phyloP scores from a whole-genome alignment of 169 alveolate genomes.

The Babesia bigemina region DNA sequence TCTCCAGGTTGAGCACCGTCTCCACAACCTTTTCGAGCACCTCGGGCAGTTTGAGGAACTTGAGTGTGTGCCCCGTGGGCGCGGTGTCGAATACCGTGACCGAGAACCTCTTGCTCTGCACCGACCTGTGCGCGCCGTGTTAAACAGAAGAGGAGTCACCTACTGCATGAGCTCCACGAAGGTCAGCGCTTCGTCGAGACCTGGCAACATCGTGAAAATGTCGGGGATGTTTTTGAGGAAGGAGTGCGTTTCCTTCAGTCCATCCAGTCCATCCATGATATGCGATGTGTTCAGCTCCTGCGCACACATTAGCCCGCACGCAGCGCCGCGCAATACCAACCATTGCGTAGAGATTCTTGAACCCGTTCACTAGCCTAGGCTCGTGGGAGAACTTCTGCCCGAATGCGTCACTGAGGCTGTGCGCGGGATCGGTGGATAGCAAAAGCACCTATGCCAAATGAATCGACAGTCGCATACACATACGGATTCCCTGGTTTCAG shows the following conservation, averaged over 20 bases:
- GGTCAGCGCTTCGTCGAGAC: constrained; percentile 98
- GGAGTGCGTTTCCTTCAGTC: constrained; percentile 68
- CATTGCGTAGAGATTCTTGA: constrained; percentile 93
- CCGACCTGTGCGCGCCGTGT: constrained; percentile 74
- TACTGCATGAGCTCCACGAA: constrained; percentile 93
- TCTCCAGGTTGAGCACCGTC: constrained; percentile 86
- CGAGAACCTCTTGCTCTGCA: constrained; percentile 90
- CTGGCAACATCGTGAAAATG: constrained; percentile 94
- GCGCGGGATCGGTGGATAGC: constrained; percentile 99
- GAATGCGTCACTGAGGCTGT: constrained; percentile 97
- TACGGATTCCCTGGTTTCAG: constrained; percentile 92
- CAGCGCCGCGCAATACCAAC: constrained; percentile 8
- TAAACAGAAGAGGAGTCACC: constrained; percentile 22
- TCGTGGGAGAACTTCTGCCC: constrained; percentile 92
- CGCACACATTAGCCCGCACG: not conserved
- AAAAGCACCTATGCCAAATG: constrained; percentile 87
- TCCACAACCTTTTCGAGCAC: constrained; percentile 92
- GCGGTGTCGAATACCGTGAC: constrained; percentile 98
- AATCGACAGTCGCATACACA: not conserved
- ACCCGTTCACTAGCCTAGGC: constrained; percentile 93
- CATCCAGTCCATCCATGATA: constrained; percentile 77
- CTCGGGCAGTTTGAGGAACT: constrained; percentile 95
- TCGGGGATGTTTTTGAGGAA: constrained; percentile 85
- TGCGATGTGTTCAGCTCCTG: constrained; percentile 91
- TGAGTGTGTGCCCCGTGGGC: constrained; percentile 99